These are phyloP conservation scores for Globomyces pollinis-pini DNA, from an alignment of 192 early-diverging fungal genomes.

Conservation along the genomic window DNA sequence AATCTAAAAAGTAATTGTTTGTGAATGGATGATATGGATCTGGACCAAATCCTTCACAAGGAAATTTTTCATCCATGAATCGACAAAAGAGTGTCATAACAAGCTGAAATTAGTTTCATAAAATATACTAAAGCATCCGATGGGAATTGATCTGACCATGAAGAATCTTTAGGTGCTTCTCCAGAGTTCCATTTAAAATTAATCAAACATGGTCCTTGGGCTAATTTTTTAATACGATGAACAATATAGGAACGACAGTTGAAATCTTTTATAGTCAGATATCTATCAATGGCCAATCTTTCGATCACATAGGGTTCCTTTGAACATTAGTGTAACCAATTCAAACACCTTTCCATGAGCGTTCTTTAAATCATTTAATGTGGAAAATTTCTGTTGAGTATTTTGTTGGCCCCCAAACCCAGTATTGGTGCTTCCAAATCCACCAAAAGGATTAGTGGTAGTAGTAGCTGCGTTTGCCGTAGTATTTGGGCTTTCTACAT, in stretches of 20 bases:
- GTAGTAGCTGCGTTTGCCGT: not conserved
- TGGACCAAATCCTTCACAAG: not conserved
- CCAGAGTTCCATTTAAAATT: not conserved
- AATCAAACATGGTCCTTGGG: not conserved
- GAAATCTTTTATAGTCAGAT: not conserved
- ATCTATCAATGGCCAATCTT: not conserved
- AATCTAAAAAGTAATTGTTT: not conserved
- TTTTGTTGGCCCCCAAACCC: no score
- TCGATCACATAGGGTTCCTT: not conserved
- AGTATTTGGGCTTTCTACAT: not conserved
- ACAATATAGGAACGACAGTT: not conserved
- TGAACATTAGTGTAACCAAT: not conserved
- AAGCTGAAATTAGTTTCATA: not conserved
- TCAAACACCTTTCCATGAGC: no score
- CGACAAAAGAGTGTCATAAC: not conserved
- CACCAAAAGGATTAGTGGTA: no score
- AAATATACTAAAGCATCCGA: not conserved
- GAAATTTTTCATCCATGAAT: constrained; percentile 6
- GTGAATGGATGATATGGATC: no score
- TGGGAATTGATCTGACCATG: no score
- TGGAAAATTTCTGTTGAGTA: no score
- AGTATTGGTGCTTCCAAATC: no score
- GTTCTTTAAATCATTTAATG: no score
- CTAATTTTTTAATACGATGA: not conserved
- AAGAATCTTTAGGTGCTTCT: not conserved